Conservation (phyloP, 441 rosid species). For the Erodium moschatum region DNA sequence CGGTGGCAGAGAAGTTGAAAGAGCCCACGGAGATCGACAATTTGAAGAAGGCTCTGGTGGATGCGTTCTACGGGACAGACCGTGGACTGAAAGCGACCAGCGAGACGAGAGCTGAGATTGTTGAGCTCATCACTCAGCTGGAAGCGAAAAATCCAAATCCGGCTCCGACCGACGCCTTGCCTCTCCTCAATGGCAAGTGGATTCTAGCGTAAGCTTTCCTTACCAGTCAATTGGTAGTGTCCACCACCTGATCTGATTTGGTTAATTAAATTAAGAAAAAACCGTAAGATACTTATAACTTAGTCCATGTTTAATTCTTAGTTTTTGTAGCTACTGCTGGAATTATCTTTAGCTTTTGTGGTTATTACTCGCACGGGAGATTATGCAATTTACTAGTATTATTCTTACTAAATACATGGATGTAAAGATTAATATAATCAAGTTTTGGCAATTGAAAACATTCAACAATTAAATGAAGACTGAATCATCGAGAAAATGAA, state of each 20-base stretch:
- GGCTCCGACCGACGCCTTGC: conserved; percentile 68
- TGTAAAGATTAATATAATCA: too few species aligned
- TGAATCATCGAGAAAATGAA: not conserved
- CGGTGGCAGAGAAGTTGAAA: conserved; percentile 35
- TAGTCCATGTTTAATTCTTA: too few species aligned
- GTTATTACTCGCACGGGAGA: too few species aligned
- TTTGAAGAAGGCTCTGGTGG: conserved; percentile 57
- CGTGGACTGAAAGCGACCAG: conserved; percentile 62
- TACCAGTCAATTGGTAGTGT: not conserved
- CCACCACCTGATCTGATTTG: not conserved
- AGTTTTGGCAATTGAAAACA: not conserved
- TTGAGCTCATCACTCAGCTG: conserved; percentile 79
- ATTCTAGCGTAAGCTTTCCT: conserved; percentile 61
- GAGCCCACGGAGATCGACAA: conserved; percentile 40
- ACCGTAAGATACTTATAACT: too few species aligned
- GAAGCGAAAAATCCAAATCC: conserved; percentile 85
- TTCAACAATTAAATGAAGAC: not conserved
- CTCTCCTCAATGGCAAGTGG: conserved; percentile 88
- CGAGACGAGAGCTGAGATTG: conserved; percentile 82
- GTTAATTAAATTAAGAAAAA: not conserved
- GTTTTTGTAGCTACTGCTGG: too few species aligned
- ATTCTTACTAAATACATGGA: not conserved
- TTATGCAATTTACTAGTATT: not conserved
- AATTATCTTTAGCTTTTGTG: too few species aligned
- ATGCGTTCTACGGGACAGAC: conserved; percentile 71